Evolutionary conservation across 176 grass and related monocot genomes (phyloP), one percentile per base, ranked within the genome.

Genomic region (Dendrocalamus sinicus): DNA sequence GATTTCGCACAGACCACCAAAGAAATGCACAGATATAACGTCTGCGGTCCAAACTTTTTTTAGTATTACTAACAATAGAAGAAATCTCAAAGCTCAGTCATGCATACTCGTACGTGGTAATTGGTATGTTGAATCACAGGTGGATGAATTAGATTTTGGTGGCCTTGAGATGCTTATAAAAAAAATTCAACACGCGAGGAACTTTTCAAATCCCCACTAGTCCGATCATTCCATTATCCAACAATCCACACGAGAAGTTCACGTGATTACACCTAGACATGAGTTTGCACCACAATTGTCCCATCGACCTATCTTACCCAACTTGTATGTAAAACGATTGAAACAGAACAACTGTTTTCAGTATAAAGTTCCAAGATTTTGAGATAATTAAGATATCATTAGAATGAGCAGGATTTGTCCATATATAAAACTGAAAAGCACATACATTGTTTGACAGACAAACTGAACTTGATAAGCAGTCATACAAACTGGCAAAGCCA

Each of bases 401-500:
- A 28, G 30, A 59, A 81, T 84, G 67, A 73, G n/a, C 12, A 73
- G 8, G 67, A 46, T 72, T 62, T 79, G 57, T 79, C 37, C 44
- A 80, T 40, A 37, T 57, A 78, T 44, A 37, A 48, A 66, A 26
- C n/a, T 3, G 1, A 13, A 60, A 4, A 80, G 23, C 43, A 26
- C 55, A 77, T 19, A 84, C 17, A 72, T 73, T 65, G 24, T 81
- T 67, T 39, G 23, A 78, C 44, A 70, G 6, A 83, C 53, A 66
- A 54, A 82, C 53, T 72, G 40, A 53, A 39, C 57, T 77, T 40
- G 28, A 70, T 77, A n/a, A 30, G 73, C 30, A 78, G 58, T n/a
- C 39, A 57, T 67, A 68, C 48, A 81, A 75, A 86, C 78, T 17
- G 64, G 76, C 60, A 67, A 85, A 89, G 61, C 19, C 19, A 40